phyloP scores from a whole-genome alignment of 75 land plant genomes.

The Larix kaempferi region DNA sequence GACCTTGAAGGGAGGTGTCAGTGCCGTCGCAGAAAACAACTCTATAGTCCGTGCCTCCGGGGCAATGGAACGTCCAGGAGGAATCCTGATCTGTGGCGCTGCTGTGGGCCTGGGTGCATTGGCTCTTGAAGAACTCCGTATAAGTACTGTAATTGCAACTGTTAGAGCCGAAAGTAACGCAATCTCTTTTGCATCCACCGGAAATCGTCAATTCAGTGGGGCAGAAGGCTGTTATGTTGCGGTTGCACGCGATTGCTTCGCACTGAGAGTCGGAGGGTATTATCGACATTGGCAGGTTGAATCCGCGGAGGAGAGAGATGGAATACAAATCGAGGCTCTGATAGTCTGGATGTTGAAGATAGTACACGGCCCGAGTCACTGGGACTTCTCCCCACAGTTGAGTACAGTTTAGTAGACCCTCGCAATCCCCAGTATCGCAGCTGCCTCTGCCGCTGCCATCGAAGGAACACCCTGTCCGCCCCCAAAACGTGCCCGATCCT shows the following conservation, averaged over 20 bases:
- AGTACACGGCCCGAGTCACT: neutral
- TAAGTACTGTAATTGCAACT: slow-evolving; percentile 25
- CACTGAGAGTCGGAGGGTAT: slow-evolving; percentile 29
- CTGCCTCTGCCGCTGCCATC: neutral
- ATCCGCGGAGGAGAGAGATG: slow-evolving; percentile 72
- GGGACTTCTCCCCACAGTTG: neutral
- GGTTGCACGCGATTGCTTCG: slow-evolving; percentile 32
- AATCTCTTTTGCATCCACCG: slow-evolving; percentile 62
- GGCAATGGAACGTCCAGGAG: slow-evolving; percentile 64
- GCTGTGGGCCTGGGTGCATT: slow-evolving; percentile 58
- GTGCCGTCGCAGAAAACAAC: no score
- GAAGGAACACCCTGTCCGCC: no score
- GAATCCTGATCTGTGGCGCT: slow-evolving; percentile 19
- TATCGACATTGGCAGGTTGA: slow-evolving; percentile 50
- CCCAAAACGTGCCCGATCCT: neutral
- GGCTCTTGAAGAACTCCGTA: slow-evolving; percentile 42
- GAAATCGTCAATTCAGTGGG: slow-evolving; percentile 43
- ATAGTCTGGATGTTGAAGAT: neutral
- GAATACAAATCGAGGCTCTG: slow-evolving; percentile 23
- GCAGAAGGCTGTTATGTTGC: slow-evolving; percentile 51
- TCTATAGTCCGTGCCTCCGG: neutral
- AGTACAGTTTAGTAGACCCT: neutral
- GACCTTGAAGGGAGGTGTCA: no score
- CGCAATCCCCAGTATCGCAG: slow-evolving; percentile 9
- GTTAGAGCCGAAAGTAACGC: slow-evolving; percentile 42